Percentiles rank a stretch among this genome's conserved stretches.
Conservation (phyloP, 2,329 filamentous ascomycete genomes). For the Penicillium sp. region DNA sequence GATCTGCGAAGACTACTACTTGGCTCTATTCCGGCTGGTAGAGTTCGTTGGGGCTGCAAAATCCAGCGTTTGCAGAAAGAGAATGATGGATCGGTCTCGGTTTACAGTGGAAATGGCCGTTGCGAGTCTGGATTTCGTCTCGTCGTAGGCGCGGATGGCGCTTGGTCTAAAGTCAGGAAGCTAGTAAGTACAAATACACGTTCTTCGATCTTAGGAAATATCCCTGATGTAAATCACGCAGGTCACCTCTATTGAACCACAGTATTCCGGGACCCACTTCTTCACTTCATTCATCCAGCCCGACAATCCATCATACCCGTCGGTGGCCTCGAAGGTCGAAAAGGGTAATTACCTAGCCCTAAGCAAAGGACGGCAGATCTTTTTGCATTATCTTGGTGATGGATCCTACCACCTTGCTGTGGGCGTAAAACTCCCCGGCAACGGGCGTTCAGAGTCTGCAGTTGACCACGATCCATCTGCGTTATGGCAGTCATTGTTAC, state of each 20-base stretch:
- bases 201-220: slow-evolving; percentile 15
- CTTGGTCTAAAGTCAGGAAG: slow-evolving; percentile 39
- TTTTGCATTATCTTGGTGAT: slow-evolving; percentile 20
- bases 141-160: slow-evolving; percentile 48
- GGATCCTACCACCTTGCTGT: slow-evolving; percentile 15
- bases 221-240: slow-evolving; percentile 15
- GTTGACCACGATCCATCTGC: background rate
- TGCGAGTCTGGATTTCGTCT: slow-evolving; percentile 38
- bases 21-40: slow-evolving; percentile 28
- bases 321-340: slow-evolving; percentile 22
- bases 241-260: slow-evolving; percentile 31
- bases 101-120: slow-evolving; percentile 29
- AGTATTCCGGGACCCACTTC: slow-evolving; percentile 32
- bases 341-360: slow-evolving; percentile 17
- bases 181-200: slow-evolving; percentile 23
- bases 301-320: slow-evolving; percentile 25
- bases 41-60: slow-evolving; percentile 31
- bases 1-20: slow-evolving; percentile 35
- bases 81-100: background rate
- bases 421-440: slow-evolving; percentile 10
- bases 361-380: slow-evolving; percentile 16
- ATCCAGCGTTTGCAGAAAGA: slow-evolving; percentile 17
- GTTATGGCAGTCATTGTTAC: slow-evolving; percentile 2
- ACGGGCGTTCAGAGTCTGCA: slow-evolving; percentile 14
- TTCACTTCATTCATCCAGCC: slow-evolving; percentile 14